A percentile compares a stretch with the other conserved stretches of the same genome.
Evolutionary conservation across 2,329 filamentous ascomycete species (phyloP).

Genomic region (Corinectria fuckeliana): DNA sequence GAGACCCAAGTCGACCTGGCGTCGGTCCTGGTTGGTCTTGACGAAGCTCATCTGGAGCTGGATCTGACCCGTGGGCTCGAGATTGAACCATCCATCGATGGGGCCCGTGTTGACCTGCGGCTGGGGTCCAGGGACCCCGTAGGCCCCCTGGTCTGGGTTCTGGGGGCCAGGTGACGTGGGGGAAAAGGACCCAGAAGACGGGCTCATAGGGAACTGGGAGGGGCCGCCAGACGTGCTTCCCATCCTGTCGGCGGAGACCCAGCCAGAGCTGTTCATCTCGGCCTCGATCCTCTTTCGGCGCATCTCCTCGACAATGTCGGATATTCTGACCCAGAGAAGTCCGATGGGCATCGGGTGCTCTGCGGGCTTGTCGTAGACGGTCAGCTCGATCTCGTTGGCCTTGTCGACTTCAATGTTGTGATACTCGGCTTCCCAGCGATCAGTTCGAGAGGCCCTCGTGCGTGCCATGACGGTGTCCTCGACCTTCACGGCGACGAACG

Average conservation of each 20-base stretch:
- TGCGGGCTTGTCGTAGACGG: slow-evolving; percentile 93
- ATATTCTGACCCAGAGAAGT: slow-evolving; percentile 94
- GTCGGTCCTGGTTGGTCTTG: slow-evolving; percentile 85
- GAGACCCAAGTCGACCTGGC: slow-evolving; percentile 86
- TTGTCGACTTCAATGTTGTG: slow-evolving; percentile 96
- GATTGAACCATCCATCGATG: slow-evolving; percentile 95
- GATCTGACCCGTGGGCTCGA: slow-evolving; percentile 92
- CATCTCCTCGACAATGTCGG: slow-evolving; percentile 97
- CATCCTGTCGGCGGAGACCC: slow-evolving; percentile 98
- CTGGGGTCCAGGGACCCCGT: slow-evolving; percentile 48
- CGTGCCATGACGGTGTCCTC: slow-evolving; percentile 91
- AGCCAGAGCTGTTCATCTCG: slow-evolving; percentile 91
- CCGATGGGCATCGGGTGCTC: slow-evolving; percentile 93
- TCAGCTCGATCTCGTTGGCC: slow-evolving; percentile 97
- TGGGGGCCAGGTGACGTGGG: slow-evolving; percentile 51
- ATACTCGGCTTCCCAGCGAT: slow-evolving; percentile 89
- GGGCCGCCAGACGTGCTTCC: slow-evolving; percentile 61
- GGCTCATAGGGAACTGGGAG: slow-evolving; percentile 64
- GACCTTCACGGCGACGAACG: slow-evolving; percentile 94
- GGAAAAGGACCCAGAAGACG: slow-evolving; percentile 52
- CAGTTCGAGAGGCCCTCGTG: slow-evolving; percentile 83
- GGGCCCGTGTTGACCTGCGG: slow-evolving; percentile 63
- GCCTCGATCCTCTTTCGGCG: slow-evolving; percentile 96
- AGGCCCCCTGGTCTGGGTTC: slow-evolving; percentile 41
- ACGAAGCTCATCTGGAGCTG: slow-evolving; percentile 90